Evolutionary conservation across 2,329 filamentous ascomycete genomes (phyloP).

Genomic region (Stachybotrys echinatus): DNA sequence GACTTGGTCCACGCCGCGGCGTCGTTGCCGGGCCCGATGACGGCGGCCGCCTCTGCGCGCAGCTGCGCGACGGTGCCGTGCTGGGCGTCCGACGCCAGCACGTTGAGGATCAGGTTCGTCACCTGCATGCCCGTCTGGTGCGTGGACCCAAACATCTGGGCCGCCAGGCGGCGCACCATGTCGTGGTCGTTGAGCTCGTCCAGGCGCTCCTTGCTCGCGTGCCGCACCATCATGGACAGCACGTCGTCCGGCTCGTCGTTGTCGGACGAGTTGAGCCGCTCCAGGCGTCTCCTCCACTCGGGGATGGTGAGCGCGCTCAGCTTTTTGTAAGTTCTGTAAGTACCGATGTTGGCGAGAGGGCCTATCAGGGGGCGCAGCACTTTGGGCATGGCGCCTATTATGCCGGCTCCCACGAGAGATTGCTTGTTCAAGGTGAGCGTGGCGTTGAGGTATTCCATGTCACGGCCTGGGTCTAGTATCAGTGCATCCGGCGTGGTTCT

Average conservation of each 20-base stretch:
- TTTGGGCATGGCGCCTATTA: constrained; percentile 21
- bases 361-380: constrained; percentile 26
- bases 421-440: no score
- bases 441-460: no score
- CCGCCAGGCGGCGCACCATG: constrained; percentile 24
- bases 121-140: constrained; percentile 34
- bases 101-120: constrained; percentile 32
- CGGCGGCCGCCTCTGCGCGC: constrained; percentile 27
- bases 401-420: no score
- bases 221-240: constrained; percentile 36
- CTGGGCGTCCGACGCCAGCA: constrained; percentile 27
- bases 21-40: constrained; percentile 18
- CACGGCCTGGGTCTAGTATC: constrained; percentile 27
- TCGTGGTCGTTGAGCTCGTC: constrained; percentile 23
- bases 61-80: constrained; percentile 29
- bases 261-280: constrained; percentile 1
- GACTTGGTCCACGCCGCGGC: constrained; percentile 33
- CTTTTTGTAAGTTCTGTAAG: not conserved
- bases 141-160: constrained; percentile 30
- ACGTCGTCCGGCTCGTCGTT: constrained; percentile 27
- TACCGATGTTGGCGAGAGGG: constrained; percentile 13
- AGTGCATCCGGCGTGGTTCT: no score
- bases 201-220: constrained; percentile 29
- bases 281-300: constrained; percentile 9
- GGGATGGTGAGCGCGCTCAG: not conserved